Conservation (phyloP, 805 yeast genomes). For the Candida sphagnicola region DNA sequence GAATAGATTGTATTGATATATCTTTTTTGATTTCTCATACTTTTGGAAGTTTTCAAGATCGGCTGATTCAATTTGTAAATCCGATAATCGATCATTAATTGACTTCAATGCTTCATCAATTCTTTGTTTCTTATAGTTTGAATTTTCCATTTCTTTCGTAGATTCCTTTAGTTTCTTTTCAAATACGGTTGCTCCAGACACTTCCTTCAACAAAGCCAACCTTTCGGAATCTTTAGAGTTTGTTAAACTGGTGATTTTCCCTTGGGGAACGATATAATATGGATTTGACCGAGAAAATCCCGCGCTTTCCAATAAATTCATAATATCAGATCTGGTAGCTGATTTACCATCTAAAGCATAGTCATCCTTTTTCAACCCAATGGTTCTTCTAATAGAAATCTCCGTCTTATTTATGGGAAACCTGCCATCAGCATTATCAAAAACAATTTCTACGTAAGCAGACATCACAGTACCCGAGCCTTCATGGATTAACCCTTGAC, state of each 20-base stretch:
- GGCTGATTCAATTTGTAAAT: constrained; percentile 74
- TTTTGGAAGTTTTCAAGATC: constrained; percentile 69
- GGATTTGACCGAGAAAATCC: constrained; percentile 91
- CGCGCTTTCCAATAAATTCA: constrained; percentile 81
- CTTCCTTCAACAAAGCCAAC: constrained; percentile 75
- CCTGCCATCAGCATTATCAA: constrained; percentile 75
- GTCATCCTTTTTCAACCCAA: constrained; percentile 91
- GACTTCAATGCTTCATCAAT: constrained; percentile 70
- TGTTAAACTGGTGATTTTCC: constrained; percentile 81
- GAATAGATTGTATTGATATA: constrained; percentile 68
- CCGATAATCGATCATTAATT: constrained; percentile 67
- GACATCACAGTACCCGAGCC: constrained; percentile 89
- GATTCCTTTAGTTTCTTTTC: constrained; percentile 80
- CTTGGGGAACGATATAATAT: constrained; percentile 96
- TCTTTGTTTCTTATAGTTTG: constrained; percentile 64
- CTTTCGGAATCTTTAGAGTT: constrained; percentile 86
- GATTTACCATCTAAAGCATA: constrained; percentile 78
- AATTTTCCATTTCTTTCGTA: constrained; percentile 69
- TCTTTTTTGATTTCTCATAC: constrained; percentile 63
- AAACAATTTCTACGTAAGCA: constrained; percentile 86
- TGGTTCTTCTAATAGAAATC: constrained; percentile 77
- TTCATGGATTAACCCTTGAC: constrained; percentile 84
- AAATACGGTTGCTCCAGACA: constrained; percentile 92
- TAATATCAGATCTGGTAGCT: constrained; percentile 75
- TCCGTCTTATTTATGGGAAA: constrained; percentile 68